Base-by-base conservation (phyloP, 768 basidiomycete species). In the Leccinum olivaceopallidum region DNA sequence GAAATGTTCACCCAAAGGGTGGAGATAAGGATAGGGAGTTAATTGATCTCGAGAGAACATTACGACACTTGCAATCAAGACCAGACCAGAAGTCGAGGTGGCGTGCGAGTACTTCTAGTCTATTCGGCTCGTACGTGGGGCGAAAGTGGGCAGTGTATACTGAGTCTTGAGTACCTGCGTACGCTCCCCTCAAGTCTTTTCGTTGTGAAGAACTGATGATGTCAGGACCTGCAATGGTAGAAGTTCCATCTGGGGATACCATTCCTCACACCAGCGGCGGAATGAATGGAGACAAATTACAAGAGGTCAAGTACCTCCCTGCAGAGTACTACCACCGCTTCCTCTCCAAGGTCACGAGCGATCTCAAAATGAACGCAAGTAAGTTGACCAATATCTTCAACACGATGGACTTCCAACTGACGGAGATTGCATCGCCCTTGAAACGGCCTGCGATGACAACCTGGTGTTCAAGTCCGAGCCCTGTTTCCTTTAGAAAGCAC, bases 291-390 rank as follows among this genome's bases (percentile, higher is more conserved):
- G 63, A 32, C 18, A 26, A 12, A 34, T 50, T 47, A 22, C 16
- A 18, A 36, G 49, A 49, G 18, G 37, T 37, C 50, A 49, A 48
- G 51, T 55, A 32, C 34, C 76, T 87, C 13, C 82, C 87, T 14
- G 71, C 78, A 24, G 78, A 76, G 18, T 85, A 77, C 70, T 88
- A 89, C 70, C 53, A 66, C 0, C 61, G 70, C 3, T 89, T 87
- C 67, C 73, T 90, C 24, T 88, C 89, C 4, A 71, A 78, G 48
- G 62, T 66, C 22, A 85, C 87, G 18, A 86, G 83, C 65, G 77
- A 78, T 65, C 78, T 85, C 48, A 82, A 79, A 67, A 83, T 83
- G 10, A 84, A 80, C 61, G 78, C 84, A 20, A 86, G 86, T 86
- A 37, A 67, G 66, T 83, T 62, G 39, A 48, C 42, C 26, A 49